Evolutionary conservation across 306 rosid genomes (phyloP).

Genomic region (Castanea sativa): DNA sequence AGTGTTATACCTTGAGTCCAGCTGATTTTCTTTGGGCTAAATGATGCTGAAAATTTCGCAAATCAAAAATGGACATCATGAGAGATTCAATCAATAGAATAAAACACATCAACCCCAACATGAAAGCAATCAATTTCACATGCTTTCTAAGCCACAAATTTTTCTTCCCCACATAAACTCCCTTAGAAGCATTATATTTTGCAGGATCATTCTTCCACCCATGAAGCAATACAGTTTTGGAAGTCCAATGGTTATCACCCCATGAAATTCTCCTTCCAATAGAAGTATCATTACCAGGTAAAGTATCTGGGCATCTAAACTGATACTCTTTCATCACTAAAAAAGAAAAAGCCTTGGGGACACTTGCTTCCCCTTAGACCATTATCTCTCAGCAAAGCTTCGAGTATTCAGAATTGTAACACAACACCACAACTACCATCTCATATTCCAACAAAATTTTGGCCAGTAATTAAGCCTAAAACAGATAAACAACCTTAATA

Average conservation of each 20-base stretch:
- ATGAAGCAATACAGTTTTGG: slow-evolving; percentile 49
- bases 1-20: slow-evolving; percentile 36
- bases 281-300: slow-evolving; percentile 33
- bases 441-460: slow-evolving; percentile 1
- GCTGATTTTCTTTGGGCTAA: slow-evolving; percentile 35
- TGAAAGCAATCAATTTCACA: slow-evolving; percentile 47
- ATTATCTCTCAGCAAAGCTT: slow-evolving; percentile 21
- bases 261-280: slow-evolving; percentile 54
- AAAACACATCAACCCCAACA: slow-evolving; percentile 60
- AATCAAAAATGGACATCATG: slow-evolving; percentile 60
- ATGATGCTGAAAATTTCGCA: slow-evolving; percentile 36
- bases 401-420: slow-evolving; percentile 9
- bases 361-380: slow-evolving; percentile 46
- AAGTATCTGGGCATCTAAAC: slow-evolving; percentile 33
- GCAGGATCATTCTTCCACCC: slow-evolving; percentile 53
- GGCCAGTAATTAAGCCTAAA: slow-evolving; percentile 4
- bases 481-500: slow-evolving; percentile 15
- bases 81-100: slow-evolving; percentile 75
- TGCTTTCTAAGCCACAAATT: slow-evolving; percentile 60
- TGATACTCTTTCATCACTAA: slow-evolving; percentile 54
- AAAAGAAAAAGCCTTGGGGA: slow-evolving; percentile 41
- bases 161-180: slow-evolving; percentile 51
- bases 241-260: slow-evolving; percentile 48
- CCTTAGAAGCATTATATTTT: slow-evolving; percentile 54
- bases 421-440: background rate